Conservation (phyloP, 1,284 basidiomycete species). For the Vanrija humicola region DNA sequence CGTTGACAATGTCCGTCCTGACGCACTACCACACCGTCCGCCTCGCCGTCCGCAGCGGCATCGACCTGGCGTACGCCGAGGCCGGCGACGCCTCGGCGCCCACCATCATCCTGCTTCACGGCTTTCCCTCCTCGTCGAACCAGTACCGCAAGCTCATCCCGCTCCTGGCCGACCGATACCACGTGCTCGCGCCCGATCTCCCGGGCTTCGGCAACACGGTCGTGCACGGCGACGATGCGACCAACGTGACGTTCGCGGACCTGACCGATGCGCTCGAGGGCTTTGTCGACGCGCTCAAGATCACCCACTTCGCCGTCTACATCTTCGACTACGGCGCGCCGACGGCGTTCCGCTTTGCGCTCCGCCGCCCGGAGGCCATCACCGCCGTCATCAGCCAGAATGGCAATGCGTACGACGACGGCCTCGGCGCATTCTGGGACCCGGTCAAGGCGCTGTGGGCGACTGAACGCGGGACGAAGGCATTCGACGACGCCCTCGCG, state of each 20-base stretch:
- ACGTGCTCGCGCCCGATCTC: constrained; percentile 55
- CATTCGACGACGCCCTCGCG: not conserved
- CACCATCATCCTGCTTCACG: constrained; percentile 53
- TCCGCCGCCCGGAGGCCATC: constrained; percentile 51
- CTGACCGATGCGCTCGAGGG: constrained; percentile 47
- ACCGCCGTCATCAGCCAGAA: constrained; percentile 54
- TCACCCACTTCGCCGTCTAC: constrained; percentile 50
- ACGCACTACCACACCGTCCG: constrained; percentile 5
- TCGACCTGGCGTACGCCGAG: constrained; percentile 51
- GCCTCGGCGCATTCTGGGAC: constrained; percentile 52
- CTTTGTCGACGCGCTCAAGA: constrained; percentile 50
- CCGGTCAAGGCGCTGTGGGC: constrained; percentile 48
- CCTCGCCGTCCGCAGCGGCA: constrained; percentile 12
- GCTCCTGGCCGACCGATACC: constrained; percentile 50
- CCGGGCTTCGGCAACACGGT: constrained; percentile 56
- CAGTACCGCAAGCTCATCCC: constrained; percentile 55
- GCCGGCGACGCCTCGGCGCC: constrained; percentile 45
- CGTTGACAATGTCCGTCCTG: too few species aligned
- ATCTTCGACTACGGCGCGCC: constrained; percentile 57
- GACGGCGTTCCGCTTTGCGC: constrained; percentile 49
- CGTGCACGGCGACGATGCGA: constrained; percentile 47
- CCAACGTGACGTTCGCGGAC: constrained; percentile 49
- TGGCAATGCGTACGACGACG: constrained; percentile 55
- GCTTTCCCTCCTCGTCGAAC: constrained; percentile 54
- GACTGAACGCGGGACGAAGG: constrained; percentile 2